phyloP scores from a whole-genome alignment of 768 basidiomycete genomes.

The Tubosaeta sp. region DNA sequence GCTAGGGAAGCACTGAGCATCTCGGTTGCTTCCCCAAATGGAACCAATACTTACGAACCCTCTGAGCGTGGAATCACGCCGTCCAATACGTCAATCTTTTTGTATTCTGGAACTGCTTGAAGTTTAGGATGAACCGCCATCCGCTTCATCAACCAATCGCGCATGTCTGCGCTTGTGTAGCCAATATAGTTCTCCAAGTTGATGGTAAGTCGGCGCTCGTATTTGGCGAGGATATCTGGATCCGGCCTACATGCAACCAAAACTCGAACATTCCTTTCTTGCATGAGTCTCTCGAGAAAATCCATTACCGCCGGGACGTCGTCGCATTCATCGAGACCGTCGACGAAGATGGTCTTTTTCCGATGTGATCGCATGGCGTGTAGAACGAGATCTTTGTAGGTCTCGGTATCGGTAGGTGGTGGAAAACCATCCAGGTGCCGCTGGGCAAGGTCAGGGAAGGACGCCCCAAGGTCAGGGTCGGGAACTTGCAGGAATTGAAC shows the following conservation, averaged over 20 bases:
- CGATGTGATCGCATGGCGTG: conserved; percentile 20
- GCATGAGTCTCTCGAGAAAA: conserved; percentile 22
- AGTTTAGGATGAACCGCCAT: conserved; percentile 24
- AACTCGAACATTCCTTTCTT: conserved; percentile 22
- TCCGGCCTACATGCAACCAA: conserved; percentile 24
- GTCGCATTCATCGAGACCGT: conserved; percentile 27
- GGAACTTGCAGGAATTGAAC: conserved; percentile 26
- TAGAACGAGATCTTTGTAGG: conserved; percentile 16
- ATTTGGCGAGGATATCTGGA: conserved; percentile 12
- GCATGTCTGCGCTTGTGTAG: conserved; percentile 19
- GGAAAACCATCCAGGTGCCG: conserved; percentile 14
- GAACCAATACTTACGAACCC: conserved; percentile 19
- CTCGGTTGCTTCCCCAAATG: neutral
- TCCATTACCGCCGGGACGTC: conserved; percentile 14
- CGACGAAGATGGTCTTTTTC: conserved; percentile 21
- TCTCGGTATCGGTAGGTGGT: conserved; percentile 12
- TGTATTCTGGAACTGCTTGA: conserved; percentile 18
- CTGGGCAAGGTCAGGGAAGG: conserved; percentile 20
- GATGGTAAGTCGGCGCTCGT: conserved; percentile 17
- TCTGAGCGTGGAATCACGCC: conserved; percentile 3
- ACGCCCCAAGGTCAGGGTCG: conserved; percentile 14
- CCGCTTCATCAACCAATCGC: conserved; percentile 22
- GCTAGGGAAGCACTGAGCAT: conserved; percentile 6
- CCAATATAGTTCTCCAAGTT: conserved; percentile 22
- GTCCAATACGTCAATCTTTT: conserved; percentile 21